Evolutionary conservation across 805 yeast genomes (phyloP), one percentile per base, ranked within the genome.

Genomic region (Candida coquimbonensis): DNA sequence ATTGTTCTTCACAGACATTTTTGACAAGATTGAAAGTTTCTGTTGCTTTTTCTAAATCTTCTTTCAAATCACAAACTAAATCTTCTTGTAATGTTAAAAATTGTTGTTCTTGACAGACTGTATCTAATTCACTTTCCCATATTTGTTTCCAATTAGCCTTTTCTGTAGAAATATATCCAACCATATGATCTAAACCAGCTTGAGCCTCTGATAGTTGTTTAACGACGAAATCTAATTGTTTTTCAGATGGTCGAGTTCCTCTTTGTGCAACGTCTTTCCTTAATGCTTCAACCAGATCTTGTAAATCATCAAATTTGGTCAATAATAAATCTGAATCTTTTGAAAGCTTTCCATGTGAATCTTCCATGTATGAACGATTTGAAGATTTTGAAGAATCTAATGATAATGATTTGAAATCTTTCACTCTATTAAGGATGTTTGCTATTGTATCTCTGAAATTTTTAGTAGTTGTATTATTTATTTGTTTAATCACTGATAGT

Each of bases 51-150:
- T 74, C 76, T 31, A 93, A 65, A 64, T 93, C 99, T 50, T 87
- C 93, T 37, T 75, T 77, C 51, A 93, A 66, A 59, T 91, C 95
- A 29, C 72, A 73, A 2, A 87, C 78, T 45, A 95, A 74, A 49
- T 87, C 96, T 56, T 88, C 96, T 63, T 91, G 97, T 17, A 88
- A 73, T 46, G 86, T 86, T 66, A 90, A 80, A 62, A 88, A 88
- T 53, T 91, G 95, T 62, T 93, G 98, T 58, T 90, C 97, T 57
- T 88, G 96, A 52, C 96, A 84, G 13, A 93, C 91, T 34, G 83
- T 82, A 49, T 88, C 93, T 46, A 93, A 73, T 59, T 89, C 96
- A 6, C 82, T 69, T 60, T 90, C 96, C 97, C 99, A 91, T 9
- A 87, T 82, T 53, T 78, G 78, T 59, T 87, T 86, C 96, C 98